Base-by-base conservation (phyloP, 148 eudicot genomes). In the Heliosperma pusillum region DNA sequence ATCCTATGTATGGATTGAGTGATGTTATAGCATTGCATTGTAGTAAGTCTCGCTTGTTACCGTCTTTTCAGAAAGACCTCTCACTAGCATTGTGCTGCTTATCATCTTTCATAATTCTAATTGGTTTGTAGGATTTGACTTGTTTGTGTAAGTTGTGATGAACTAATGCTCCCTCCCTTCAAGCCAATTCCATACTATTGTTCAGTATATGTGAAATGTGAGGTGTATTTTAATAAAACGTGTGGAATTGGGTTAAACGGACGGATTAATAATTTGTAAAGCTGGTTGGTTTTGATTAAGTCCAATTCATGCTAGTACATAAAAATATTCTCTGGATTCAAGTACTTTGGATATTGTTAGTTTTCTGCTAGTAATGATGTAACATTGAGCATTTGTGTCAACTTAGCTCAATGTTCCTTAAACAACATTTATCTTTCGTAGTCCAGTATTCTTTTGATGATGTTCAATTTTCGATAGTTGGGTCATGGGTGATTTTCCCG, bases 121-220 rank as follows among this genome's bases (percentile, higher is more conserved):
- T 57, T 47, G 58, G 9, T 69, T 47, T 50, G 12, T 42, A 22
- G 63, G 16, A 2, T 79, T 73, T 74, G 61, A 30, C 60, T 19
- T 74, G 22, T 55, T 65, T 72, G 72, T 73, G 66, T n/a, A 40
- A 21, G 25, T 65, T 72, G 66, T 73, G 66, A 26, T 78, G 60
- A 62, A 69, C 70, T 36, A 53, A 3, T 33, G 5, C 4, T 2
- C 40, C 40, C 5, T 2, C n/a, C n/a, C n/a, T n/a, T n/a, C n/a
- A n/a, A n/a, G n/a, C n/a, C n/a, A n/a, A n/a, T n/a, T n/a, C n/a
- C n/a, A n/a, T n/a, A n/a, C n/a, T n/a, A n/a, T n/a, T n/a, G n/a
- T n/a, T n/a, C n/a, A n/a, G n/a, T n/a, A n/a, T n/a, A n/a, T n/a
- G n/a, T n/a, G n/a, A n/a, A n/a, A n/a, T n/a, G 40, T 33, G 40